Percentiles rank a stretch among this genome's conserved stretches.
Conservation (phyloP, 2,329 filamentous ascomycete species). For the Trichoderma sp. region DNA sequence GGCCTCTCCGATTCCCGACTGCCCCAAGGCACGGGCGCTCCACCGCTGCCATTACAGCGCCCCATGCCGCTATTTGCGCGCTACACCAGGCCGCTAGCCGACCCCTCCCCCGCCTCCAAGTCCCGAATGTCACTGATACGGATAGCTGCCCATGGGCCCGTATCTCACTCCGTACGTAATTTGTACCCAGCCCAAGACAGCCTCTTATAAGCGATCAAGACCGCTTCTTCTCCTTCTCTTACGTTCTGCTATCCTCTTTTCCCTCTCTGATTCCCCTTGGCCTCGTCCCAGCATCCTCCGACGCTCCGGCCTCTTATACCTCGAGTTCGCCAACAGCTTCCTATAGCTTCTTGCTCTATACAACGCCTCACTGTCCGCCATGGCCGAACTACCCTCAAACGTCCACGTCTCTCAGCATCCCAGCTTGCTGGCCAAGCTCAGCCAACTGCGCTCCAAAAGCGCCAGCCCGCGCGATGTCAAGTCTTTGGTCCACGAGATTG, state of each 20-base stretch:
- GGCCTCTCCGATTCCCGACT: constrained; percentile 25
- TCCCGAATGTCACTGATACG: neutral
- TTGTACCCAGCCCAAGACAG: constrained; percentile 22
- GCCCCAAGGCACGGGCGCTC: neutral
- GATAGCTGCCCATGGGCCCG: neutral
- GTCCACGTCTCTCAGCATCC: constrained; percentile 84
- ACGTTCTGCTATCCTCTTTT: neutral
- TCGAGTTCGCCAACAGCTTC: neutral
- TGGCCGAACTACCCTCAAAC: constrained; percentile 57
- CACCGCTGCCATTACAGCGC: constrained; percentile 2
- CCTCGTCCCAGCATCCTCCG: neutral
- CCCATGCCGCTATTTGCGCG: neutral
- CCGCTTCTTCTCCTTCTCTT: constrained; percentile 3
- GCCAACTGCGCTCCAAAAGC: constrained; percentile 76
- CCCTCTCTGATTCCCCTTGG: neutral
- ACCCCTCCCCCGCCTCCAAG: constrained; percentile 23
- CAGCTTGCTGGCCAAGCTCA: constrained; percentile 85
- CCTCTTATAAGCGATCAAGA: neutral
- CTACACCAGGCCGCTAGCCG: neutral
- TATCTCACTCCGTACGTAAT: constrained; percentile 16
- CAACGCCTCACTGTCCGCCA: constrained; percentile 30
- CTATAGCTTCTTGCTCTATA: neutral
- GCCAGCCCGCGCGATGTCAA: constrained; percentile 77
- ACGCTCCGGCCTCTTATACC: neutral
- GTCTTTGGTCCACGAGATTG: constrained; percentile 81